Percentiles rank a stretch among this genome's conserved stretches.
Evolutionary conservation across 2,329 filamentous ascomycete genomes (phyloP).

Genomic region (Nigrospora osmanthi): DNA sequence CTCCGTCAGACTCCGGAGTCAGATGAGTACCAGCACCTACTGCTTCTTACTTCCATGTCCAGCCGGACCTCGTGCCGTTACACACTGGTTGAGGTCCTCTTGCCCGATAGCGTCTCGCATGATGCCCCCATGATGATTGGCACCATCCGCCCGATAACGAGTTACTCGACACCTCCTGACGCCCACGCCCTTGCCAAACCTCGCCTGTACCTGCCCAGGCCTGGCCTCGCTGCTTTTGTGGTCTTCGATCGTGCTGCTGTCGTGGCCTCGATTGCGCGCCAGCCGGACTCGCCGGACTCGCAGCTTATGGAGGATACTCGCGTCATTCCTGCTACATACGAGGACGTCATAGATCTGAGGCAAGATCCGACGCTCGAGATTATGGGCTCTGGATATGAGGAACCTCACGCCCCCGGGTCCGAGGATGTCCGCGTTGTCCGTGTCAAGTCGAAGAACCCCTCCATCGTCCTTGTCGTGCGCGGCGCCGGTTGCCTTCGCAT

Average conservation of each 20-base stretch:
- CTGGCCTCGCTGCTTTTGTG: conserved; percentile 73
- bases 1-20: conserved; percentile 41
- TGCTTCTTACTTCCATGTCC: conserved; percentile 53
- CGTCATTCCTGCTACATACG: conserved; percentile 59
- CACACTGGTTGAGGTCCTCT: conserved; percentile 62
- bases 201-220: conserved; percentile 68
- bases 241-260: conserved; percentile 74
- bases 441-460: conserved; percentile 52
- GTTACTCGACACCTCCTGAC: conserved; percentile 49
- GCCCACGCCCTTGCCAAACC: conserved; percentile 39
- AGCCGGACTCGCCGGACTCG: conserved; percentile 64
- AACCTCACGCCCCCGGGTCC: conserved; percentile 31
- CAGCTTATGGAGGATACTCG: conserved; percentile 66
- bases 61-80: conserved; percentile 53
- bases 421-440: conserved; percentile 44
- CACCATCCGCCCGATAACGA: conserved; percentile 60
- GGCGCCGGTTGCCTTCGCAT: conserved; percentile 56
- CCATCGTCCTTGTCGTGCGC: conserved; percentile 53
- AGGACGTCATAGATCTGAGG: conserved; percentile 80
- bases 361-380: conserved; percentile 56
- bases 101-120: conserved; percentile 39
- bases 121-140: conserved; percentile 41
- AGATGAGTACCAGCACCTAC: conserved; percentile 49
- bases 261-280: conserved; percentile 62
- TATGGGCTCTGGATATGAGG: conserved; percentile 56